Conservation (phyloP, 2,329 filamentous ascomycete genomes). For the Colletotrichum salicis region DNA sequence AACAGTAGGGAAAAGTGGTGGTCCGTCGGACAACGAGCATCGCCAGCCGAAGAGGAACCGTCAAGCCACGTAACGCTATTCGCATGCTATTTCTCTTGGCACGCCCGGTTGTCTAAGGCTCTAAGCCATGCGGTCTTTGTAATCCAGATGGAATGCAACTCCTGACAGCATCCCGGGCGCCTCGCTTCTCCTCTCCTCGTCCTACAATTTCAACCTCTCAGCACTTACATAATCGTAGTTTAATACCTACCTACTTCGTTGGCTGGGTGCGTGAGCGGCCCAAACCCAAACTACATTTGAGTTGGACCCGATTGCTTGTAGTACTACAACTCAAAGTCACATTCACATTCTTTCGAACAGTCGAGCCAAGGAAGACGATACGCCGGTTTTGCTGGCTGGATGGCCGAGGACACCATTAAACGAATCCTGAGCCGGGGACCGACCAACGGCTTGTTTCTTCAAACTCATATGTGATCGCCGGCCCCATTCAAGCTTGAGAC, state of each 20-base stretch:
- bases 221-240: neutral
- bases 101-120: neutral
- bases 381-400: neutral
- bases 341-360: neutral
- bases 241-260: no score
- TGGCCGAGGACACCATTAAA: neutral
- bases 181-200: neutral
- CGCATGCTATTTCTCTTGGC: conserved; percentile 10
- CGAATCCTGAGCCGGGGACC: neutral
- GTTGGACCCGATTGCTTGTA: neutral
- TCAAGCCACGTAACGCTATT: conserved; percentile 7
- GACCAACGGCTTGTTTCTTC: neutral
- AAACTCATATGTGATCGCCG: neutral
- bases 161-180: neutral
- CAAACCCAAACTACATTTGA: neutral
- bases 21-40: neutral
- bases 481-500: neutral
- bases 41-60: conserved; percentile 3
- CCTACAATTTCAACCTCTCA: neutral
- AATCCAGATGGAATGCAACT: neutral
- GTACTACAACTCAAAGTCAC: neutral
- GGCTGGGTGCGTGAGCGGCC: neutral
- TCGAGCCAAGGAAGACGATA: neutral
- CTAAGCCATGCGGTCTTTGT: neutral
- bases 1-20: neutral